phyloP scores from a whole-genome alignment of 1,284 basidiomycete genomes.

The Fomitopsis palustris region DNA sequence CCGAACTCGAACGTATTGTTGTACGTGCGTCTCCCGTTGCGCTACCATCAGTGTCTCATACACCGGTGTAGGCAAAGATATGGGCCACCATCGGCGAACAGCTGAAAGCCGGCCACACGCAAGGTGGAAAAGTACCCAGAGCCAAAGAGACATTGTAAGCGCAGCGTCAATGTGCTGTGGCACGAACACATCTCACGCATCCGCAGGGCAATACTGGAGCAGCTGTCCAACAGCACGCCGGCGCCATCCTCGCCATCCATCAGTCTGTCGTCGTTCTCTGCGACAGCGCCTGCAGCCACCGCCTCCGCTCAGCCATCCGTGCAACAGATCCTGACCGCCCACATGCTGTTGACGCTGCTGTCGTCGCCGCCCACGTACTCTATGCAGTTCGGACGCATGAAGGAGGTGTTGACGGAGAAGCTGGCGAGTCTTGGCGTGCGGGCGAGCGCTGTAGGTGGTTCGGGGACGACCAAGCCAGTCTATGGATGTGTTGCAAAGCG shows the following conservation, averaged over 20 bases:
- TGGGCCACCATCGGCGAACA: slow-evolving; percentile 64
- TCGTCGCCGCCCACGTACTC: slow-evolving; percentile 47
- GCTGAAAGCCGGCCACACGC: slow-evolving; percentile 52
- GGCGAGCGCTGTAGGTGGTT: slow-evolving; percentile 33
- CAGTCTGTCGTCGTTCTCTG: slow-evolving; percentile 41
- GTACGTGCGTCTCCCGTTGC: slow-evolving; percentile 33
- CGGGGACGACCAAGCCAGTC: slow-evolving; percentile 47
- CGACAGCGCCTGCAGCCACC: slow-evolving; percentile 25
- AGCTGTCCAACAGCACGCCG: slow-evolving; percentile 30
- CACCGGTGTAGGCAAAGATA: slow-evolving; percentile 50
- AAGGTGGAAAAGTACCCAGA: slow-evolving; percentile 35
- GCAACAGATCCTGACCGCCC: slow-evolving; percentile 68
- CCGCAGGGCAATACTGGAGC: slow-evolving; percentile 53
- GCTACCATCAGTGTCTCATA: neutral
- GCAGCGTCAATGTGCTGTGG: slow-evolving; percentile 9
- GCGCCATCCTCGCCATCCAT: slow-evolving; percentile 40
- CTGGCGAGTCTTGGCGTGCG: slow-evolving; percentile 31
- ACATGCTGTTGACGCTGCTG: slow-evolving; percentile 56
- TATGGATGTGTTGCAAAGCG: slow-evolving; percentile 73
- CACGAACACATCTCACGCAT: slow-evolving; percentile 11
- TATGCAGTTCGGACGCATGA: slow-evolving; percentile 59
- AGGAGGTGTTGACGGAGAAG: slow-evolving; percentile 47
- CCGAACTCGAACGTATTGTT: slow-evolving; percentile 57
- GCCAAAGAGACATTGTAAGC: slow-evolving; percentile 67
- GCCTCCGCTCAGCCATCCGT: slow-evolving; percentile 55